phyloP scores from a whole-genome alignment of 2,329 filamentous ascomycete genomes.

The Thelonectria olida region DNA sequence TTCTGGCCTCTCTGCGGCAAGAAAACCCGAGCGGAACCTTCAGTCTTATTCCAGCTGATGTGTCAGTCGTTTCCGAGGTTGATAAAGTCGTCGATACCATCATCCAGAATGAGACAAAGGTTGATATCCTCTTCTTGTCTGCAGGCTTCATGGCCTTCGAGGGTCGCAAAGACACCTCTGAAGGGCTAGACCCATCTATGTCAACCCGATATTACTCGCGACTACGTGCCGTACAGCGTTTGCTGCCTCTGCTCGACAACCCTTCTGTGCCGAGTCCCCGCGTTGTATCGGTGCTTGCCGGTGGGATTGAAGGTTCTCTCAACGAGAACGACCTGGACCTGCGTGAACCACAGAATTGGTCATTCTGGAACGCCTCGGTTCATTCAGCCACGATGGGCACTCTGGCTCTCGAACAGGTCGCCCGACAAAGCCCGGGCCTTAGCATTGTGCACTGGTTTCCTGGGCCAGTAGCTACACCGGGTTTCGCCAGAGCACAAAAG shows the following conservation, averaged over 20 bases:
- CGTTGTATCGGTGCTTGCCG: not conserved
- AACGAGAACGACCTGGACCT: slow-evolving; percentile 3
- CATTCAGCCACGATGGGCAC: slow-evolving; percentile 21
- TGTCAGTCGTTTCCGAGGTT: not conserved
- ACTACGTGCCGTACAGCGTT: not conserved
- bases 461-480: not conserved
- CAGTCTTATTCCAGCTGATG: slow-evolving; percentile 6
- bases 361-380: not conserved
- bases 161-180: slow-evolving; percentile 2
- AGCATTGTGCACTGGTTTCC: slow-evolving; percentile 15
- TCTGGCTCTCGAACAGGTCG: slow-evolving; percentile 1
- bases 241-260: slow-evolving; percentile 16
- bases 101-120: slow-evolving; percentile 1
- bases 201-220: slow-evolving; percentile 13
- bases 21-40: not conserved
- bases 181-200: slow-evolving; percentile 21
- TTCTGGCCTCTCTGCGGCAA: slow-evolving; percentile 1
- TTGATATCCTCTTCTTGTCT: slow-evolving; percentile 12
- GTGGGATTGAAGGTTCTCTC: not conserved
- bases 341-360: not conserved
- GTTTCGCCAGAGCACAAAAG: not conserved
- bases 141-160: slow-evolving; percentile 16
- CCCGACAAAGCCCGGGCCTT: not conserved
- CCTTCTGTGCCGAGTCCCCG: not conserved
- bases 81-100: not conserved